Evolutionary conservation across 1,284 basidiomycete species (phyloP).

Genomic region (Inonotus obliquus): DNA sequence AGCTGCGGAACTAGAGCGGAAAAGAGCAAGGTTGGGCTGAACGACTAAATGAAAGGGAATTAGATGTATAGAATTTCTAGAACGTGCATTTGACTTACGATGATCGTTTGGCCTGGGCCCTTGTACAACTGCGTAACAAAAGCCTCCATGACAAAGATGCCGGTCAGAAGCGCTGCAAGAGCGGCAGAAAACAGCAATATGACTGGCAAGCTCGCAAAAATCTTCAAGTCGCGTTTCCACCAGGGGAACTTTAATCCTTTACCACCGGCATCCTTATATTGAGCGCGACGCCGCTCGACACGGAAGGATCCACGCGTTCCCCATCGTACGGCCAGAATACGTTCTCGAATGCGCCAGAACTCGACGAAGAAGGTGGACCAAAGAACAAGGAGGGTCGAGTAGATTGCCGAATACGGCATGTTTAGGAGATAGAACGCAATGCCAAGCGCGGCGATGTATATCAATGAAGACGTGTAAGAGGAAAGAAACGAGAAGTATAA

Average conservation of each 20-base stretch:
- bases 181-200: conserved; percentile 71
- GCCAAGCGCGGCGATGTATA: conserved; percentile 65
- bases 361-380: conserved; percentile 89
- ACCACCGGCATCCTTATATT: conserved; percentile 46
- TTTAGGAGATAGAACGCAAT: conserved; percentile 59
- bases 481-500: conserved; percentile 89
- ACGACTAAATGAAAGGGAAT: conserved; percentile 41
- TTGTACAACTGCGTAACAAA: conserved; percentile 84
- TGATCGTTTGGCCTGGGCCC: conserved; percentile 75
- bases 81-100: conserved; percentile 47
- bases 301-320: conserved; percentile 72
- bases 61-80: background rate
- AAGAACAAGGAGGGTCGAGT: conserved; percentile 68
- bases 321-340: conserved; percentile 75
- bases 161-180: conserved; percentile 68
- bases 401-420: conserved; percentile 71
- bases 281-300: conserved; percentile 71
- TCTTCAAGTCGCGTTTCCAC: conserved; percentile 76
- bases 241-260: conserved; percentile 40
- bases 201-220: conserved; percentile 74
- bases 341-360: conserved; percentile 83
- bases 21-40: conserved; percentile 85
- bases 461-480: conserved; percentile 74
- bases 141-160: conserved; percentile 83
- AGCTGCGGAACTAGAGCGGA: conserved; percentile 80